These are phyloP conservation scores for Pythium phragmitis DNA, from an alignment of 352 stramenopile species.

Conservation along the genomic window DNA sequence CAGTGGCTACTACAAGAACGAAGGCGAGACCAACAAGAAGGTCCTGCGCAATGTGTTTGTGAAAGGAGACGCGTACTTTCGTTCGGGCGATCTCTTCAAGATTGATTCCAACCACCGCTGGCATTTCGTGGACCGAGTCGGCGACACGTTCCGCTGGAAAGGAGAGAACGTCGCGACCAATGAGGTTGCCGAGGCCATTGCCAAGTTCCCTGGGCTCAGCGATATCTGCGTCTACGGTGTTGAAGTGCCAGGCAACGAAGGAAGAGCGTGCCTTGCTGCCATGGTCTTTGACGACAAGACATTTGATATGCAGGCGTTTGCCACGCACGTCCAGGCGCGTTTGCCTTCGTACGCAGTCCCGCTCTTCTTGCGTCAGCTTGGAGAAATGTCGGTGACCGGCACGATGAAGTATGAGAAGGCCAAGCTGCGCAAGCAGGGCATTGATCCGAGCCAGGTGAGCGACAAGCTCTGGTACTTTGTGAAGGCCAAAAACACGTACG, in stretches of 20 bases:
- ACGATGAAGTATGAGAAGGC: slow-evolving; percentile 94
- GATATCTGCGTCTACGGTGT: slow-evolving; percentile 80
- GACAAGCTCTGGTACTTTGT: slow-evolving; percentile 70
- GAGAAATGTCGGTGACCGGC: slow-evolving; percentile 75
- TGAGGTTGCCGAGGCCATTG: slow-evolving; percentile 83
- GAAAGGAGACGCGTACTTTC: slow-evolving; percentile 88
- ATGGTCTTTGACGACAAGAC: slow-evolving; percentile 74
- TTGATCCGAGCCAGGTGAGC: slow-evolving; percentile 54
- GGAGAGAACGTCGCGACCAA: slow-evolving; percentile 92
- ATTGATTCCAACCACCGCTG: slow-evolving; percentile 72
- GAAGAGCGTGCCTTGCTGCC: slow-evolving; percentile 77
- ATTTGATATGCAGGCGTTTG: slow-evolving; percentile 62
- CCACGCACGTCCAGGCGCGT: slow-evolving; percentile 41
- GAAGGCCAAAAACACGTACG: slow-evolving; percentile 46
- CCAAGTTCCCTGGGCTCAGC: slow-evolving; percentile 70
- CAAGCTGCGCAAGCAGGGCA: slow-evolving; percentile 80
- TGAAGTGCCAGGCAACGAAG: slow-evolving; percentile 69
- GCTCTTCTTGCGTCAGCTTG: slow-evolving; percentile 80
- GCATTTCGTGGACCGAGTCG: slow-evolving; percentile 91
- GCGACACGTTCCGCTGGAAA: slow-evolving; percentile 94
- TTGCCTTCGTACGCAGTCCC: slow-evolving; percentile 77
- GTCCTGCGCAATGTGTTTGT: slow-evolving; percentile 79
- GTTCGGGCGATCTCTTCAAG: slow-evolving; percentile 88
- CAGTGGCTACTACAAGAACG: slow-evolving; percentile 87
- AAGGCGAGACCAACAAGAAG: slow-evolving; percentile 81